Evolutionary conservation across 495 filamentous ascomycete genomes (phyloP), one percentile per base, ranked within the genome.

Genomic region (Evernia prunastri): DNA sequence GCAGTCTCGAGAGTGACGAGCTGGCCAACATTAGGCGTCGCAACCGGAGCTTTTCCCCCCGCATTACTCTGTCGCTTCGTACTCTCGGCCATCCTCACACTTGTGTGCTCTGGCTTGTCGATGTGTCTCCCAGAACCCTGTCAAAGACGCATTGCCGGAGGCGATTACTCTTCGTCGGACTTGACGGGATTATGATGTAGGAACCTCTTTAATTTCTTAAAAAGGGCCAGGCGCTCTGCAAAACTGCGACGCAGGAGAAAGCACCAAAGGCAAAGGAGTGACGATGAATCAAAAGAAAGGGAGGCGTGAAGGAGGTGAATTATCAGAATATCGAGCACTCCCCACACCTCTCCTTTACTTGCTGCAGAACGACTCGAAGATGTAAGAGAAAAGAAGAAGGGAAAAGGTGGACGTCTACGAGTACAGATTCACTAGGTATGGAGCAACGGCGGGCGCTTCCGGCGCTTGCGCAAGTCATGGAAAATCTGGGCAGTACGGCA

Each of bases 1-100:
- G 77, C 76, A 60, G 70, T 72, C 57, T 83, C 79, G 66, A 79
- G 63, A 63, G 80, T 75, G 37, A 79, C 42, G 37, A 35, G 54
- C 33, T 40, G 73, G 31, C 40, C 31, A 53, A 61, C 37, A 25
- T 67, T 66, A 9, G 64, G 69, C 43, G 65, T 67, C 25, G 59
- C 67, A 54, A 68, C 63, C 62, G 76, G 72, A 49, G 70, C 68
- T 71, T 77, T 83, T 37, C 69, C 73, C 68, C 73, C 74, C 29
- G 72, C 70, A 67, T 71, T 74, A 17, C 65, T 69, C 67, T 81
- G 79, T 63, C 79, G 79, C 68, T 82, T 80, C 60, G 69, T 76
- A 66, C 40, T 58, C 59, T 82, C 79, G 18, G 69, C 67, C 69
- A 71, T 71, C 54, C 67, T 69, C 66, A 66, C 53, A 61, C 68